A percentile compares a stretch with the other conserved stretches of the same genome.
phyloP scores from a whole-genome alignment of 208 protist species.

The Herpetomonas muscarum region DNA sequence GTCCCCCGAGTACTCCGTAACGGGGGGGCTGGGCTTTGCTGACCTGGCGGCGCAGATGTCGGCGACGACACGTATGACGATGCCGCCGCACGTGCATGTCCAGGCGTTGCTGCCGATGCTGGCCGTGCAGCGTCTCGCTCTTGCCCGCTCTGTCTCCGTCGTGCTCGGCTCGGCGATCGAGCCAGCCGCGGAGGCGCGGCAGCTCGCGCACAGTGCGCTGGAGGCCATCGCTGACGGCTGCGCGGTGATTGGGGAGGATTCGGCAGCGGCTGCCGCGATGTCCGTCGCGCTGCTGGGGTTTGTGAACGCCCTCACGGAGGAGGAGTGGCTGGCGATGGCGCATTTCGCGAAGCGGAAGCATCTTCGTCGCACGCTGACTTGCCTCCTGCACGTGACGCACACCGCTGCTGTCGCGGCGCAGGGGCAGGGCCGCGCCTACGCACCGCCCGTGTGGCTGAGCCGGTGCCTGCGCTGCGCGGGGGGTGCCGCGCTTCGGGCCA shows the following conservation, averaged over 20 bases:
- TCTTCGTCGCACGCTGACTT: conserved; percentile 40
- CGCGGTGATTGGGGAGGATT: conserved; percentile 14
- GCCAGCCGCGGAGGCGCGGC: conserved; percentile 22
- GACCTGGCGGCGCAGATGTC: conserved; percentile 7
- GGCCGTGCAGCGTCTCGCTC: conserved; percentile 34
- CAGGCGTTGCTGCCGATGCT: conserved; percentile 24
- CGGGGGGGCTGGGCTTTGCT: not conserved
- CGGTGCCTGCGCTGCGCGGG: conserved; percentile 37
- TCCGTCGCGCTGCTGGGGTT: conserved; percentile 13
- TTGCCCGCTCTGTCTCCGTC: conserved; percentile 44
- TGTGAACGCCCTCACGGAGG: conserved; percentile 37
- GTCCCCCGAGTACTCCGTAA: not conserved
- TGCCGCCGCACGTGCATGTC: conserved; percentile 19
- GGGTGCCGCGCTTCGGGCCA: conserved; percentile 50
- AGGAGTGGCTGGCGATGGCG: conserved; percentile 59
- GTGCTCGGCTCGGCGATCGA: conserved; percentile 30
- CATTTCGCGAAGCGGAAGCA: conserved; percentile 42
- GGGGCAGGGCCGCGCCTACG: not conserved
- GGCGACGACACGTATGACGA: conserved; percentile 16
- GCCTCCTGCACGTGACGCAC: conserved; percentile 29
- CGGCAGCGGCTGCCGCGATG: conserved; percentile 4
- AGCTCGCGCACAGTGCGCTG: conserved; percentile 44
- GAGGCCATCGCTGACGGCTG: conserved; percentile 9
- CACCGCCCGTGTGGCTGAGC: conserved; percentile 30
- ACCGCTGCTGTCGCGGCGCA: not conserved